phyloP scores from a whole-genome alignment of 352 stramenopile species.

The Albugo candida region DNA sequence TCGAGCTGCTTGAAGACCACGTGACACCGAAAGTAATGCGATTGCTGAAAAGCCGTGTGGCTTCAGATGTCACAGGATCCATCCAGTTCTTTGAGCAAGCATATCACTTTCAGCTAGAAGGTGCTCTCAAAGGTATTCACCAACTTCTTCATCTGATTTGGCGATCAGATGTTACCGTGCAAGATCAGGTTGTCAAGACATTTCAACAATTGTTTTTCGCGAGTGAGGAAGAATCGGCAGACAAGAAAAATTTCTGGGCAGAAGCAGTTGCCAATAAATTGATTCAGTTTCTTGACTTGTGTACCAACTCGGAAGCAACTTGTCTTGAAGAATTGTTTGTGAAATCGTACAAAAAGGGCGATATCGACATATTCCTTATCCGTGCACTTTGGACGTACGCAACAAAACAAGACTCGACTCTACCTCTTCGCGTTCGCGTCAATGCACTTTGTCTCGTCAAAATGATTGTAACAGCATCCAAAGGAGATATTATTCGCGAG shows the following conservation, averaged over 20 bases:
- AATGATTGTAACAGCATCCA: constrained; percentile 48
- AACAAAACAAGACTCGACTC: constrained; percentile 18
- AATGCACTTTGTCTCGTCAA: constrained; percentile 40
- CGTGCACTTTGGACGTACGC: constrained; percentile 50
- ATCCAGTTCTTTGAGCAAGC: constrained; percentile 88
- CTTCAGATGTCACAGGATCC: constrained; percentile 84
- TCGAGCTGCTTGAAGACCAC: constrained; percentile 75
- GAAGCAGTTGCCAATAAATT: constrained; percentile 41
- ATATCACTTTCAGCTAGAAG: constrained; percentile 77
- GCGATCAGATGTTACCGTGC: constrained; percentile 72
- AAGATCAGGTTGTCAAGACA: constrained; percentile 81
- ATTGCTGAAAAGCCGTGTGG: constrained; percentile 80
- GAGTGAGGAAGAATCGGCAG: constrained; percentile 20
- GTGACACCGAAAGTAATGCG: constrained; percentile 59
- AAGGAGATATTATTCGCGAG: constrained; percentile 18
- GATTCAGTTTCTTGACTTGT: constrained; percentile 55
- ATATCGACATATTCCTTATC: constrained; percentile 42
- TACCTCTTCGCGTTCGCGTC: constrained; percentile 30
- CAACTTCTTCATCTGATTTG: constrained; percentile 83
- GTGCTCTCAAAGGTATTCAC: constrained; percentile 80
- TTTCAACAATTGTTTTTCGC: constrained; percentile 48
- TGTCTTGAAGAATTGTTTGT: constrained; percentile 58
- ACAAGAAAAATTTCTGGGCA: constrained; percentile 11
- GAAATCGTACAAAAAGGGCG: constrained; percentile 30
- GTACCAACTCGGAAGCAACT: constrained; percentile 51